These are phyloP conservation scores for Conticribra guillardii DNA, from an alignment of 108 stramenopile genomes.

Conservation along the genomic window DNA sequence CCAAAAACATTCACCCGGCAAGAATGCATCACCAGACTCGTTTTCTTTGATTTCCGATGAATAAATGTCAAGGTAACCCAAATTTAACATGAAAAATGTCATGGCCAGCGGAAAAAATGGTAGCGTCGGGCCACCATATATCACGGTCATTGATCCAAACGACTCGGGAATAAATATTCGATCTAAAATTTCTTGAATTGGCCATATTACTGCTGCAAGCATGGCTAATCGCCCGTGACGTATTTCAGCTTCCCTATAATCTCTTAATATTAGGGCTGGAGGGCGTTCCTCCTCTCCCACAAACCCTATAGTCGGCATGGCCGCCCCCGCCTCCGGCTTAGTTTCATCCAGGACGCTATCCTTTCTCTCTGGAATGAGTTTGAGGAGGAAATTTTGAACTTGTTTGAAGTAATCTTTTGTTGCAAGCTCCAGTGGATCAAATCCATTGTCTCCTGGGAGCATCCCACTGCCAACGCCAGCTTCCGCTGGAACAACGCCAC, in stretches of 20 bases:
- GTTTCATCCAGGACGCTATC: slow-evolving; percentile 11
- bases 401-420: slow-evolving; percentile 73
- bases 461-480: slow-evolving; percentile 80
- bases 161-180: slow-evolving; percentile 67
- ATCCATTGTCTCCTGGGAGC: slow-evolving; percentile 86
- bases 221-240: slow-evolving; percentile 91
- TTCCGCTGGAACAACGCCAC: slow-evolving; percentile 68
- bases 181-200: slow-evolving; percentile 83
- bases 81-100: slow-evolving; percentile 78
- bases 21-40: slow-evolving; percentile 78
- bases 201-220: slow-evolving; percentile 88
- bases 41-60: slow-evolving; percentile 77
- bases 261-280: slow-evolving; percentile 73
- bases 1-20: slow-evolving; percentile 91
- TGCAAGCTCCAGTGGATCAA: slow-evolving; percentile 79
- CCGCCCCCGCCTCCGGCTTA: slow-evolving; percentile 35
- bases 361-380: slow-evolving; percentile 55
- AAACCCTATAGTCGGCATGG: slow-evolving; percentile 37
- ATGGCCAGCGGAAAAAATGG: slow-evolving; percentile 81
- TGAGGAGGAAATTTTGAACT: slow-evolving; percentile 59
- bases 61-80: slow-evolving; percentile 88
- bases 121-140: slow-evolving; percentile 76
- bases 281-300: slow-evolving; percentile 56
- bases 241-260: slow-evolving; percentile 91
- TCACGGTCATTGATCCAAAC: slow-evolving; percentile 58